These are phyloP conservation scores for Chamaecyparis obtusa DNA, from an alignment of 75 land plant species.

Conservation along the genomic window DNA sequence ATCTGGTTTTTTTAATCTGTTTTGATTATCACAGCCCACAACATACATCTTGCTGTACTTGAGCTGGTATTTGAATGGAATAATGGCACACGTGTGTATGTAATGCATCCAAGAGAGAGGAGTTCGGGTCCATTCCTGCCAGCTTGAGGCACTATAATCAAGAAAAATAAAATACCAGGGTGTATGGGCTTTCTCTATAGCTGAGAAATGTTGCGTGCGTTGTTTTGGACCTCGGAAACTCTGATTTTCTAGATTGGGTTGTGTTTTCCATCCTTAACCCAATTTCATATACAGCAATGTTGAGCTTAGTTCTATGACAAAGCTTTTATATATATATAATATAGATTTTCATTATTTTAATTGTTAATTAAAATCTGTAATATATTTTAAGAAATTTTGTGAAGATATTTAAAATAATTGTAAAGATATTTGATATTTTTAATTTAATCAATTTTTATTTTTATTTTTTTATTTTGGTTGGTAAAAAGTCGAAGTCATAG, in stretches of 20 bases:
- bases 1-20: background rate
- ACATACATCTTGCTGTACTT: slow-evolving; percentile 4
- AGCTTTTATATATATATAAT: too few relatives aligned
- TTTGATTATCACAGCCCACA: background rate
- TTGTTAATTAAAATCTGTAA: too few relatives aligned
- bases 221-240: background rate
- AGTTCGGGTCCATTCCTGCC: slow-evolving; percentile 12
- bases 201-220: background rate
- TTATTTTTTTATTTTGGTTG: too few relatives aligned
- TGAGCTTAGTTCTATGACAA: too few relatives aligned
- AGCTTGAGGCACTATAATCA: slow-evolving; percentile 8
- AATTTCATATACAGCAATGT: too few relatives aligned
- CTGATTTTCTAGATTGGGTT: background rate
- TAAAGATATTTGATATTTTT: too few relatives aligned
- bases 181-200: background rate
- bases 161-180: background rate
- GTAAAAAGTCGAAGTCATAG: too few relatives aligned
- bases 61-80: background rate
- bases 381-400: too few relatives aligned
- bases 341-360: too few relatives aligned
- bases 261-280: background rate
- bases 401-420: too few relatives aligned
- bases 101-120: background rate
- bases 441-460: too few relatives aligned
- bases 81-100: background rate